Conservation (phyloP, 768 basidiomycete genomes). For the Steccherinum ochraceum region DNA sequence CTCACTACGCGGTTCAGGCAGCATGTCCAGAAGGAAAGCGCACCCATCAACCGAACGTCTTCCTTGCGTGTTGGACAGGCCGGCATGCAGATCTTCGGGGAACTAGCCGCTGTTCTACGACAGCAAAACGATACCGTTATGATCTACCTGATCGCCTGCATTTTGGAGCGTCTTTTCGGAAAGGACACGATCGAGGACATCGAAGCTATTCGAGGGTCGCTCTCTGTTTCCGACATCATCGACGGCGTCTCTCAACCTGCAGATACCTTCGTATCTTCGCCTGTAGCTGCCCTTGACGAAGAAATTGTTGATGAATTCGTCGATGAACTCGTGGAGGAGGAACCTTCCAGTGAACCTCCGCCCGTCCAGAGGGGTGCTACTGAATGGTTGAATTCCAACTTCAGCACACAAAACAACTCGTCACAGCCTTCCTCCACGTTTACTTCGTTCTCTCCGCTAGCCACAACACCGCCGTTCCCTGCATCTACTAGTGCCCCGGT, state of each 20-base stretch:
- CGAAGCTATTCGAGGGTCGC: constrained; percentile 52
- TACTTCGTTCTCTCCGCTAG: too few relatives aligned
- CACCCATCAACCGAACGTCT: constrained; percentile 66
- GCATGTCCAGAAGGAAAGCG: constrained; percentile 75
- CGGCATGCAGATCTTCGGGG: constrained; percentile 62
- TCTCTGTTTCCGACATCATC: constrained; percentile 58
- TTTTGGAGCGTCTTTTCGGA: constrained; percentile 83
- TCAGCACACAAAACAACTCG: constrained; percentile 20
- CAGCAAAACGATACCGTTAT: constrained; percentile 61
- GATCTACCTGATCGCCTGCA: constrained; percentile 86
- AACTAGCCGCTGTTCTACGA: constrained; percentile 55
- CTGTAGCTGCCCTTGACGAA: constrained; percentile 19
- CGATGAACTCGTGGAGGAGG: constrained; percentile 20
- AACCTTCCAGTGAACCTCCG: not conserved
- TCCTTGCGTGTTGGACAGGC: constrained; percentile 54
- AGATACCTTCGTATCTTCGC: constrained; percentile 6
- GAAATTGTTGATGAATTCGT: constrained; percentile 12
- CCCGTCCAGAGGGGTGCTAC: constrained; percentile 16
- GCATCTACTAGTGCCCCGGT: too few relatives aligned
- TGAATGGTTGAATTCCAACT: constrained; percentile 27
- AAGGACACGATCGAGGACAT: constrained; percentile 74
- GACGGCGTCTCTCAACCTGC: constrained; percentile 44
- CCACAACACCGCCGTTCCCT: too few relatives aligned
- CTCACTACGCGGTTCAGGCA: constrained; percentile 76
- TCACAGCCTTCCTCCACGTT: constrained; percentile 17